These are phyloP conservation scores for Globisporangium megalacanthum DNA, from an alignment of 352 stramenopile species.

Conservation along the genomic window DNA sequence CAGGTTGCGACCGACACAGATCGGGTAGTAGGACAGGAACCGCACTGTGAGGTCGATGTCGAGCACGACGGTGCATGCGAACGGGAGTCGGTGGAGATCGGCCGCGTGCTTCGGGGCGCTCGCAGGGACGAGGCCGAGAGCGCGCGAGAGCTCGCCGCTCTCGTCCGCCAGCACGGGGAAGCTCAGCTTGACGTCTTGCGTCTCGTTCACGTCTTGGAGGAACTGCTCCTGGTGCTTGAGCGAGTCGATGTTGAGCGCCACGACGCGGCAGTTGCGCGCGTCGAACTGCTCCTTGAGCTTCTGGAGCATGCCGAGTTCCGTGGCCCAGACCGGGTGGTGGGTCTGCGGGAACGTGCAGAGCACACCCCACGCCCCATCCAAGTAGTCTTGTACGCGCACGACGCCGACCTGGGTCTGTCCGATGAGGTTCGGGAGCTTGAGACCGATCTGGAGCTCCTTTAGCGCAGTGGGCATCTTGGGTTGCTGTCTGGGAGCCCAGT, in stretches of 20 bases:
- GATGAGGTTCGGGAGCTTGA: conserved; percentile 68
- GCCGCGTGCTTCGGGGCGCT: conserved; percentile 41
- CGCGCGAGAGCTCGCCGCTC: conserved; percentile 53
- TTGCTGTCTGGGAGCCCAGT: conserved; percentile 7
- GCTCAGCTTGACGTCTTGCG: conserved; percentile 66
- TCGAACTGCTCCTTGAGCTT: conserved; percentile 79
- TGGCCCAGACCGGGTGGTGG: conserved; percentile 71
- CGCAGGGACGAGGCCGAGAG: conserved; percentile 41
- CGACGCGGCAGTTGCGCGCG: conserved; percentile 59
- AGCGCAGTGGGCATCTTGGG: conserved; percentile 22
- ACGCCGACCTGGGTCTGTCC: conserved; percentile 65
- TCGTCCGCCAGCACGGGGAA: conserved; percentile 72
- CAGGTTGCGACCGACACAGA: conserved; percentile 68
- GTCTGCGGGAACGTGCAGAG: conserved; percentile 67
- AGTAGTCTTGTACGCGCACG: conserved; percentile 66
- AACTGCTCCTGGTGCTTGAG: conserved; percentile 44
- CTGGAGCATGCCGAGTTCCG: conserved; percentile 72
- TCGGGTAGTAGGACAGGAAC: conserved; percentile 60
- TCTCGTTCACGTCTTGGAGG: conserved; percentile 74
- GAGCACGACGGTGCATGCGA: conserved; percentile 61
- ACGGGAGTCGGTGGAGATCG: conserved; percentile 49
- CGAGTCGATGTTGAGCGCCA: conserved; percentile 43
- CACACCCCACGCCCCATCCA: conserved; percentile 62
- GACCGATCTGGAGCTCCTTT: conserved; percentile 54
- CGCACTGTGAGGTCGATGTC: conserved; percentile 70